Evolutionary conservation across 331 rosid species (phyloP).

Genomic region (Erythrophleum ivorense): DNA sequence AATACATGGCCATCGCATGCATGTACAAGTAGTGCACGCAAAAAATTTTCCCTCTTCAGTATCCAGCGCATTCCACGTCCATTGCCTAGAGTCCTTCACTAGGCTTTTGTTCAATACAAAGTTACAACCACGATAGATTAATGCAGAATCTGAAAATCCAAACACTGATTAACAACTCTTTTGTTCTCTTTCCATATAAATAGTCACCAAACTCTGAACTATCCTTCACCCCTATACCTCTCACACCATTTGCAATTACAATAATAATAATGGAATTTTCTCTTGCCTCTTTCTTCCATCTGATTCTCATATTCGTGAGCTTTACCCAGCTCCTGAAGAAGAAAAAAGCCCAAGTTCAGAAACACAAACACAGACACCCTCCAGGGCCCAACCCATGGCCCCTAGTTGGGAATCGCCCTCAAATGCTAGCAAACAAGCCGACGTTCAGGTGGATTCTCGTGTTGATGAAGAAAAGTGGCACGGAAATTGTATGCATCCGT

Average conservation of each 20-base stretch:
- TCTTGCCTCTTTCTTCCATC: not conserved
- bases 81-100: no score
- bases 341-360: not conserved
- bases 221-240: not conserved
- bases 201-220: not conserved
- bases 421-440: slow-evolving; percentile 37
- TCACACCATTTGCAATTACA: not conserved
- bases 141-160: no score
- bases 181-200: no score
- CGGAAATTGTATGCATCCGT: slow-evolving; percentile 40
- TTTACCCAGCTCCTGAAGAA: not conserved
- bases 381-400: slow-evolving; percentile 53
- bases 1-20: no score
- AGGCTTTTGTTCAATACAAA: no score
- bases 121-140: no score
- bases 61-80: no score
- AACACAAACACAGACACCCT: slow-evolving; percentile 8
- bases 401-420: slow-evolving; percentile 38
- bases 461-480: slow-evolving; percentile 31
- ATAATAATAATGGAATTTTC: not conserved
- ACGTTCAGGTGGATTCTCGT: slow-evolving; percentile 39
- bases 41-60: no score
- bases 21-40: no score
- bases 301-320: not conserved
- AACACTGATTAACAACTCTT: no score